Evolutionary conservation across 495 filamentous ascomycete genomes (phyloP), one percentile per base, ranked within the genome.

Genomic region (Aspergillus olivimuriae): DNA sequence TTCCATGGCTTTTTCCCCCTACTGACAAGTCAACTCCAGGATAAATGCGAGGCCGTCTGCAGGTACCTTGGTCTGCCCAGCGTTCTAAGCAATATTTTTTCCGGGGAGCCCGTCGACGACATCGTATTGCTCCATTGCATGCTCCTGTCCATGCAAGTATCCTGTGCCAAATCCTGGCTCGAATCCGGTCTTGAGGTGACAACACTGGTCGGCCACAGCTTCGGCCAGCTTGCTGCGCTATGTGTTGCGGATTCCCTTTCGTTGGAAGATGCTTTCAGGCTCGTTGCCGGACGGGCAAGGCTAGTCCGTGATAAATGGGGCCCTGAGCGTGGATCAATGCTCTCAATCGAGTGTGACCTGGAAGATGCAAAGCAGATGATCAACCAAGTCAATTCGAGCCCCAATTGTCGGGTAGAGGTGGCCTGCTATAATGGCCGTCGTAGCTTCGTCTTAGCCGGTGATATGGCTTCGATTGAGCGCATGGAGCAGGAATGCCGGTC

Each of bases 201-300:
- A 2, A 41, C 52, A 0, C 24, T 78, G 0, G 36, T 81, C 15
- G 77, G 76, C 0, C 77, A 80, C 44, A 74, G 68, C 39, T 72
- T 81, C 44, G 77, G 77, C 1, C 57, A 80, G 47, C 53, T 80
- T 0, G 72, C 72, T 4, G 75, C 73, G 0, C 39, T 80, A 0
- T 63, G 52, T 16, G 52, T 81, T 4, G 52, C 67, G 11, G 65
- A 61, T 0, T 42, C 35, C 0, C 21, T 81, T 0, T 52, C 50
- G 0, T 55, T 77, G 0, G 1, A 24, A 0, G 72, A 78, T 34
- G 57, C 35, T 0, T 2, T 76, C 0, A 55, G 55, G n/a, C 39
- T 78, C 6, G 50, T 81, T 7, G 36, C 52, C 1, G 51, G 51
- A 0, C 54, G 77, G 3, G 70, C 77, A 0, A 22, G 9, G 0